Evolutionary conservation across 1,139 yeast genomes (phyloP), one percentile per base, ranked within the genome.

Genomic region (Meyerozyma sp.): DNA sequence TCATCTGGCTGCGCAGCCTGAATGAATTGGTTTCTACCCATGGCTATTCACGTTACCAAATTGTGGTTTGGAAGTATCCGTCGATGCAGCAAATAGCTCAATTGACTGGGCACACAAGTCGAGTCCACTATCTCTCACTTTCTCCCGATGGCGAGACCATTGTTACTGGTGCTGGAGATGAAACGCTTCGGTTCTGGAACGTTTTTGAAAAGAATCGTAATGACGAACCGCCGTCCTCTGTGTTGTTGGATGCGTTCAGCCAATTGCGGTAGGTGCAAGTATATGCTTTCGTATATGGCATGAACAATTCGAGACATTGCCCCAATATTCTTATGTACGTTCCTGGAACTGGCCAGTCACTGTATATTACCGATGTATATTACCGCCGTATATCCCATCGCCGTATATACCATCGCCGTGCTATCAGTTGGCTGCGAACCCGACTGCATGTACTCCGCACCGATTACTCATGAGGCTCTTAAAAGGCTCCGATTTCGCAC

Each of bases 151-250:
- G 98, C 1, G 91, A 88, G 50, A 89, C 98, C 0, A 85, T 93
- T n/a, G 98, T 93, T 3, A 91, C 98, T 0, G 99, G 98, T 1
- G 98, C 98, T 1, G 98, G 98, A 2, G 99, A 93, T 65, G 98
- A 94, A 63, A 93, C 98, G 0, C 68, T 93, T 46, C 66, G 98
- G 53, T 88, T 90, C 57, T 91, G 98, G 98, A 88, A 87, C 54
- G 84, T 89, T 2, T 90, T 88, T 65, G 95, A 87, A 48, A 88
- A 84, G 61, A 80, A 76, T 48, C 82, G 78, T 57, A 66, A 71
- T 37, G 82, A 76, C 47, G 74, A 70, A 38, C 78, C 77, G 14
- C 81, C 82, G 21, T 67, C 81, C 8, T 81, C 89, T 18, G 86
- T 84, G 5, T 66, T 88, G 42, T 65, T 86, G 42, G 93, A 86